Base-by-base conservation (phyloP, 257 asterid species). In the Verbascum thapsus region DNA sequence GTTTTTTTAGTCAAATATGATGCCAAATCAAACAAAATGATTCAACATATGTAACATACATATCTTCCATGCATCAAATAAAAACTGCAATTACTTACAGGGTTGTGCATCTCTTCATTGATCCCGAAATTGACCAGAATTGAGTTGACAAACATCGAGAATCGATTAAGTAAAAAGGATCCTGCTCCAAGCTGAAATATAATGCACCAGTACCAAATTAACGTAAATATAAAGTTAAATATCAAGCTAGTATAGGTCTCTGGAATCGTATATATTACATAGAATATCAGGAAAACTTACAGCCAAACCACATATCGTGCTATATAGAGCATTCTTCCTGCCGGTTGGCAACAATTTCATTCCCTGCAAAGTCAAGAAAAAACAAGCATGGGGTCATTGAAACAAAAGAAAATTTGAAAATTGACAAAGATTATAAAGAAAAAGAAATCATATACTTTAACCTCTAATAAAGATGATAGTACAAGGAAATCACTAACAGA, bases 261-360 rank as follows among this genome's bases (percentile, higher is more conserved):
- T 12, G 3, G 49, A 52, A 63, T 53, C 50, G 44, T 17, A 38
- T 38, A 64, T 45, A 61, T 56, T 17, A n/a, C n/a, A n/a, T n/a
- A 42, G 37, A 22, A 35, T 48, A 41, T 53, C 37, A 52, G 13
- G 72, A 59, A 42, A 26, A 72, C 95, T 75, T 40, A 86, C 95
- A 71, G 89, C 91, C 56, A 94, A 76, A 55, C 96, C 95, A 68
- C 88, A 91, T 57, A 91, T 40, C 43, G 91, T 80, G 74, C 88
- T 83, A 69, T 91, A 91, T 45, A 91, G 82, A 49, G 88, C 86
- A 71, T 55, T 91, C 76, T 84, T 91, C 74, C 95, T 78, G 64
- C 90, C 95, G 56, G 94, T 78, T 30, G 96, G 98, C 74, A 91
- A 75, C 71, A 91, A 73, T 68, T 91, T 91, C 98, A 88, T 91